Percentiles rank a stretch among this genome's conserved stretches.
phyloP scores from a whole-genome alignment of 805 yeast species.

The Cephaloascus fragrans region DNA sequence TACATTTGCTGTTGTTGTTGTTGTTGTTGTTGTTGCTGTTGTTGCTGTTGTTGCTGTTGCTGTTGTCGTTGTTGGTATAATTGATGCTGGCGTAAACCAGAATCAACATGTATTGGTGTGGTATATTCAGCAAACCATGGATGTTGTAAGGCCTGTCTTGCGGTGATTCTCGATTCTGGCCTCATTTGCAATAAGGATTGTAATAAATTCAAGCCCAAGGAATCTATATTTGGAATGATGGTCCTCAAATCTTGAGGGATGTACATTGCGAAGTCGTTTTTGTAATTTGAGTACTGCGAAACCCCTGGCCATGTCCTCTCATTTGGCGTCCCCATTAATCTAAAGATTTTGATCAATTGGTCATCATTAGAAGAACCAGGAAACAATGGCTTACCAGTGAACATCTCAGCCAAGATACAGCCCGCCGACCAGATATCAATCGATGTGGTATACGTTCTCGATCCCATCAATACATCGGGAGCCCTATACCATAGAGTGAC shows the following conservation, averaged over 20 bases:
- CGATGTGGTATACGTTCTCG: conserved; percentile 91
- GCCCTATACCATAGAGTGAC: conserved; percentile 98
- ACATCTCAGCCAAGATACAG: conserved; percentile 96
- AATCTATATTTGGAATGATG: conserved; percentile 60
- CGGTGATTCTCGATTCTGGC: conserved; percentile 51
- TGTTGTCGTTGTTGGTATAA: conserved; percentile 6
- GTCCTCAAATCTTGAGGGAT: conserved; percentile 78
- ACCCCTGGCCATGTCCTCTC: conserved; percentile 98
- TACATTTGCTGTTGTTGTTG: background rate
- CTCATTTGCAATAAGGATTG: conserved; percentile 50
- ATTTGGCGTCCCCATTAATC: conserved; percentile 93
- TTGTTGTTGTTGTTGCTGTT: conserved; percentile 8
- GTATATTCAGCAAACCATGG: conserved; percentile 78
- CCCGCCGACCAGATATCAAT: conserved; percentile 99
- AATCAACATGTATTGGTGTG: conserved; percentile 23
- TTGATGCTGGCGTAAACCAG: background rate
- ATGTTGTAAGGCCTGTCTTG: conserved; percentile 54
- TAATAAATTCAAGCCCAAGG: conserved; percentile 58
- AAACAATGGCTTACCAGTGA: conserved; percentile 93
- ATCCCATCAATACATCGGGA: conserved; percentile 92
- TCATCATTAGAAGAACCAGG: conserved; percentile 97
- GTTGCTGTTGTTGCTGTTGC: conserved; percentile 7
- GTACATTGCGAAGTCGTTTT: conserved; percentile 74
- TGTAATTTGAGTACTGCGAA: conserved; percentile 78
- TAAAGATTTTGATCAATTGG: conserved; percentile 83